A percentile compares a stretch with the other conserved stretches of the same genome.
Evolutionary conservation across 371 early-diverging fungal species (phyloP).

Genomic region (Lichtheimia ramosa): DNA sequence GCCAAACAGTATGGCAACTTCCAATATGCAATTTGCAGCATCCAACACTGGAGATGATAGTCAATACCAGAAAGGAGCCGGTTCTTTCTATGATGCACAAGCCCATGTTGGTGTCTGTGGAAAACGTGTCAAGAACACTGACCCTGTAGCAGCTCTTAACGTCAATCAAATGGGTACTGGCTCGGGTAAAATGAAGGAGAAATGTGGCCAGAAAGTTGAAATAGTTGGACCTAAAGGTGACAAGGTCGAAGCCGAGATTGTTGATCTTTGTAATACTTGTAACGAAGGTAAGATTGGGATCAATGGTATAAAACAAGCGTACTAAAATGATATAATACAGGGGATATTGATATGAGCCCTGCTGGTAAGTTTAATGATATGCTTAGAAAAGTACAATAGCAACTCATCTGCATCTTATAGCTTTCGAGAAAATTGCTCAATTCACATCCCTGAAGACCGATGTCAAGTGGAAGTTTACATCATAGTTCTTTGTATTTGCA

Average conservation of each 20-base stretch:
- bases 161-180: constrained; percentile 27
- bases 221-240: constrained; percentile 44
- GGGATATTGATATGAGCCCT: constrained; percentile 34
- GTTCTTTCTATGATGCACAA: constrained; percentile 38
- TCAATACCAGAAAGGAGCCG: constrained; percentile 17
- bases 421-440: constrained; percentile 32
- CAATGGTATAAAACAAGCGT: too few species aligned
- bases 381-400: not conserved
- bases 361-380: constrained; percentile 22
- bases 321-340: not conserved
- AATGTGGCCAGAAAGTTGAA: constrained; percentile 49
- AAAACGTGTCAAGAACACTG: constrained; percentile 20
- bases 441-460: constrained; percentile 28
- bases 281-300: constrained; percentile 10
- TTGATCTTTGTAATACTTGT: constrained; percentile 50
- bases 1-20: constrained; percentile 5
- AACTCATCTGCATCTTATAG: constrained; percentile 10
- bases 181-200: constrained; percentile 20
- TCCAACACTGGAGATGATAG: not conserved
- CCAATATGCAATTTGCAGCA: not conserved
- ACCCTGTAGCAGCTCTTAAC: constrained; percentile 37
- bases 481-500: not conserved
- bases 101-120: constrained; percentile 38
- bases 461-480: constrained; percentile 30
- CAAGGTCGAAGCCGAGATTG: constrained; percentile 33